Evolutionary conservation across 1,284 basidiomycete species (phyloP).

Genomic region (Leccinum subrobustum): DNA sequence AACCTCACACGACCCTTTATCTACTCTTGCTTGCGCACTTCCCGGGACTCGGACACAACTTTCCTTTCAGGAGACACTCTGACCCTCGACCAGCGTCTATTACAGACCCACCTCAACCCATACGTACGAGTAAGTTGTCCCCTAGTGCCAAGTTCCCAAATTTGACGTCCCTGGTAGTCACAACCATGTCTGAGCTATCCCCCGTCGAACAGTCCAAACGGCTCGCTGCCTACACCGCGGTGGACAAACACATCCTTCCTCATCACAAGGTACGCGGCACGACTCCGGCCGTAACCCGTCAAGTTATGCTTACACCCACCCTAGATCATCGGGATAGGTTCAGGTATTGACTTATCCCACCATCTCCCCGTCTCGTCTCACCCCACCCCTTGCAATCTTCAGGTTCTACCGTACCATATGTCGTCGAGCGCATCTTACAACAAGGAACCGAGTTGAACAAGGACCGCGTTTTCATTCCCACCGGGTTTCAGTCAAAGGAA

Average conservation of each 20-base stretch:
- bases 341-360: slow-evolving; percentile 45
- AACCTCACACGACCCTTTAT: neutral
- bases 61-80: slow-evolving; percentile 15
- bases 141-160: neutral
- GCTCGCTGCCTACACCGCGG: slow-evolving; percentile 92
- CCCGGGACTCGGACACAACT: neutral
- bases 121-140: slow-evolving; percentile 12
- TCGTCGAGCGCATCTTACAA: slow-evolving; percentile 90
- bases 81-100: slow-evolving; percentile 9
- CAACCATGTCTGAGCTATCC: slow-evolving; percentile 28
- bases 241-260: slow-evolving; percentile 84
- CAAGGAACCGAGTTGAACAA: slow-evolving; percentile 81
- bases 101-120: neutral
- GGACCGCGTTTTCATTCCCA: slow-evolving; percentile 86
- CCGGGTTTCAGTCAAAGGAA: slow-evolving; percentile 95
- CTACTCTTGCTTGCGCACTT: neutral
- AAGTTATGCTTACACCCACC: slow-evolving; percentile 4
- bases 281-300: neutral
- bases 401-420: slow-evolving; percentile 97
- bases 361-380: neutral
- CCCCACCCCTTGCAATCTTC: neutral
- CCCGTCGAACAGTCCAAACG: slow-evolving; percentile 80
- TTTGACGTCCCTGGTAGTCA: slow-evolving; percentile 5
- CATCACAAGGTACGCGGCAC: slow-evolving; percentile 69
- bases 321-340: slow-evolving; percentile 89